Conservation (phyloP, 2,329 filamentous ascomycete species). For the Botryotinia calthae region DNA sequence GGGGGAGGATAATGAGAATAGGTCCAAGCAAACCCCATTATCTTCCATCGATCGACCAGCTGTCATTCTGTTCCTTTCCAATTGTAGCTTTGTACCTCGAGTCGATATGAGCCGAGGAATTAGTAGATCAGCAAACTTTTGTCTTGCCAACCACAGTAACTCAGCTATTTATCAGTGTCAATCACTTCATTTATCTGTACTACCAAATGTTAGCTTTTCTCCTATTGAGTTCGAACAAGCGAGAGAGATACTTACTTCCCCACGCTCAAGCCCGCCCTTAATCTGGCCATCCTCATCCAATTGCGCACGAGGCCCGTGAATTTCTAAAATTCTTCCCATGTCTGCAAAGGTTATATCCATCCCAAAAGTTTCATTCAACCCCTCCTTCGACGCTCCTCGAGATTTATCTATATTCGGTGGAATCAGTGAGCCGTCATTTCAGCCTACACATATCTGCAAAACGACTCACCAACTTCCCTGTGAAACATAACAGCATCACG, state of each 20-base stretch:
- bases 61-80: background rate
- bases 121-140: background rate
- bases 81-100: background rate
- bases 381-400: background rate
- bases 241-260: background rate
- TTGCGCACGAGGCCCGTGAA: background rate
- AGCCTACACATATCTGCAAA: background rate
- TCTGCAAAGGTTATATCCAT: background rate
- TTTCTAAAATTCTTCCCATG: background rate
- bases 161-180: background rate
- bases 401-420: too few species aligned
- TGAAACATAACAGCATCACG: background rate
- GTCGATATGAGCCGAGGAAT: background rate
- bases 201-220: too few species aligned
- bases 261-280: background rate
- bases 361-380: background rate
- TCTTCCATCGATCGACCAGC: background rate
- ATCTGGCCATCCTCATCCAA: background rate
- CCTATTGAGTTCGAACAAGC: too few species aligned
- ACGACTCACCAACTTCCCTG: background rate
- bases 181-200: background rate
- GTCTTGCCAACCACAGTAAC: background rate
- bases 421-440: background rate
- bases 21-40: background rate
- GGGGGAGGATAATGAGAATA: background rate